Conservation (phyloP, 2,329 filamentous ascomycete species). For the Hymenotorrendiella dingleyae region DNA sequence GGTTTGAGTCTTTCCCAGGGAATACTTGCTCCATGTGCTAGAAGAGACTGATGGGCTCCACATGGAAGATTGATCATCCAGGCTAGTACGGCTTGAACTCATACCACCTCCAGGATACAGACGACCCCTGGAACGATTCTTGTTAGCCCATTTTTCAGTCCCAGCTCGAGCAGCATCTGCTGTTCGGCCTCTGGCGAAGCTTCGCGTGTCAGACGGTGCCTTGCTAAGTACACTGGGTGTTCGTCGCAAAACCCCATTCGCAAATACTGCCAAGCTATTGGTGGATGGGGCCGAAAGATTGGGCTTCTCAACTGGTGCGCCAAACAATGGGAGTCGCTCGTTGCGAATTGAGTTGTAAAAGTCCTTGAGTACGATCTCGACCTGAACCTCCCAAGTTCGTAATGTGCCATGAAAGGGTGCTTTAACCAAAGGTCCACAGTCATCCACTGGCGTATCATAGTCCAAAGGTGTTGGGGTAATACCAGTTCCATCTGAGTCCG, state of each 20-base stretch:
- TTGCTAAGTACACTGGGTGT: conserved; percentile 91
- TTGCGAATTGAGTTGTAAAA: conserved; percentile 88
- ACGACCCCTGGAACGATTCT: conserved; percentile 75
- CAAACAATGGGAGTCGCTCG: conserved; percentile 80
- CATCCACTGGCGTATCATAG: conserved; percentile 38
- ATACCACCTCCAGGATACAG: conserved; percentile 73
- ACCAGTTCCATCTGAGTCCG: conserved; percentile 31
- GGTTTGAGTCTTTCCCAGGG: conserved; percentile 81
- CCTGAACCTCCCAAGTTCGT: conserved; percentile 79
- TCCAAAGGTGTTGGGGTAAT: conserved; percentile 33
- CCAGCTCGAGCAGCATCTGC: conserved; percentile 37
- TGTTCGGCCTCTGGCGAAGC: conserved; percentile 64
- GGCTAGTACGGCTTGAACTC: conserved; percentile 86
- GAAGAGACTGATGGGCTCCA: conserved; percentile 78
- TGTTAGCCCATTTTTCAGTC: conserved; percentile 67
- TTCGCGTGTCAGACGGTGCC: conserved; percentile 73
- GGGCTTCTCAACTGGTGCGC: conserved; percentile 49
- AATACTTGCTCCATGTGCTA: conserved; percentile 95
- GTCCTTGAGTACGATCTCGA: conserved; percentile 86
- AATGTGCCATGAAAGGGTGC: conserved; percentile 67
- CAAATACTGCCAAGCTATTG: conserved; percentile 65
- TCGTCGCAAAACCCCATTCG: conserved; percentile 65
- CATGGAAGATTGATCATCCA: conserved; percentile 83
- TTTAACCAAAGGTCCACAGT: conserved; percentile 72
- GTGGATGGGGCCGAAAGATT: conserved; percentile 39